Conservation (phyloP, 495 filamentous ascomycete genomes). For the Aeminium ludgeri region DNA sequence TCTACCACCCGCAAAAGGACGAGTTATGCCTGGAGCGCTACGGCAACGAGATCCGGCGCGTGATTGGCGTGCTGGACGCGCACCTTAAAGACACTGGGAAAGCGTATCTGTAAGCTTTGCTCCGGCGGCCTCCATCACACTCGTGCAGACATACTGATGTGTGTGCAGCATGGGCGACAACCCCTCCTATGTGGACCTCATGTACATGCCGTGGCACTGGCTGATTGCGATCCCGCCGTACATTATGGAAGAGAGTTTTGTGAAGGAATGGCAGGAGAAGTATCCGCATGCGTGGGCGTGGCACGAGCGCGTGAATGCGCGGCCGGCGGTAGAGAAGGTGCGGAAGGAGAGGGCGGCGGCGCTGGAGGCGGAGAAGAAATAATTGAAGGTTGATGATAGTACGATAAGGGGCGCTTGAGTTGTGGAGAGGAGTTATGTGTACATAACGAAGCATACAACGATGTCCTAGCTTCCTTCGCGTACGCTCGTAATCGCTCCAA, state of each 20-base stretch:
- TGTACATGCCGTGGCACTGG: slow-evolving; percentile 18
- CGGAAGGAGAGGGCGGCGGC: slow-evolving; percentile 9
- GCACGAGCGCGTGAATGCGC: slow-evolving; percentile 8
- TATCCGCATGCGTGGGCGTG: slow-evolving; percentile 13
- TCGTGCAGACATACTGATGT: too few relatives aligned
- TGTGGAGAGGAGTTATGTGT: too few relatives aligned
- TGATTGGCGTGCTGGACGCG: slow-evolving; percentile 29
- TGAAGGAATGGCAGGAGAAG: slow-evolving; percentile 9
- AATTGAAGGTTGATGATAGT: too few relatives aligned
- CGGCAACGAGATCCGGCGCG: slow-evolving; percentile 27
- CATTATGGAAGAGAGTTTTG: slow-evolving; percentile 9
- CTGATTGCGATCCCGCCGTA: slow-evolving; percentile 5
- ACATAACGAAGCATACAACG: neutral
- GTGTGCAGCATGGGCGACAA: slow-evolving; percentile 67
- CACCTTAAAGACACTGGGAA: slow-evolving; percentile 41
- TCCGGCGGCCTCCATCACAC: too few relatives aligned
- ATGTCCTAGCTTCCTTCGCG: neutral
- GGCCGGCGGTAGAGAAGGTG: slow-evolving; percentile 13
- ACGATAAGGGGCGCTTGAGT: too few relatives aligned
- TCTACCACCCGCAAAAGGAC: slow-evolving; percentile 25
- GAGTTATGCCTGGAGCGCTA: slow-evolving; percentile 29
- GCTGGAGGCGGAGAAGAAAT: slow-evolving; percentile 1
- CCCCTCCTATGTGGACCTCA: slow-evolving; percentile 52
- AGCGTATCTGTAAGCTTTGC: slow-evolving; percentile 49
- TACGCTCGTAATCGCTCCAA: neutral